phyloP scores from a whole-genome alignment of 148 eudicot species.

The Vaccinium darrowii region DNA sequence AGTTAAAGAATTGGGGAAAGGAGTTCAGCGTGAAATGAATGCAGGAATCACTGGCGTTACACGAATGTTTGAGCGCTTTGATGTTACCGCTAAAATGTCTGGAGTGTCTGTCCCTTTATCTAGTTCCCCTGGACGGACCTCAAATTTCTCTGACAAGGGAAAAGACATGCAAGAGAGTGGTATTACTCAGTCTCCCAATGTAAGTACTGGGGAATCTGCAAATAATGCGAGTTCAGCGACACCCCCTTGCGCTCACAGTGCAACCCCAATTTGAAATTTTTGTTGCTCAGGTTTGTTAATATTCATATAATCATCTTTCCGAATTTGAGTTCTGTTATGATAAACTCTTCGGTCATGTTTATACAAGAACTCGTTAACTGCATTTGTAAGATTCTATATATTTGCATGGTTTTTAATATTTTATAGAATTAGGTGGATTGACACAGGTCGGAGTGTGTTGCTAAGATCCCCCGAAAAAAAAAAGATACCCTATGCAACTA shows the following conservation, averaged over 20 bases:
- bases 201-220: slow-evolving; percentile 21
- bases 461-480: too few species aligned
- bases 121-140: slow-evolving; percentile 27
- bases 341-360: too few species aligned
- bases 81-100: slow-evolving; percentile 48
- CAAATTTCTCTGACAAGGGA: slow-evolving; percentile 39
- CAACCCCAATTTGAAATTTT: slow-evolving; percentile 24
- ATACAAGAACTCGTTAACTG: too few species aligned
- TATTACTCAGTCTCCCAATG: slow-evolving; percentile 21
- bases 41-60: slow-evolving; percentile 78
- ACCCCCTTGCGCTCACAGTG: slow-evolving; percentile 17
- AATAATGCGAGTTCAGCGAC: slow-evolving; percentile 18
- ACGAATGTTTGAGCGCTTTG: slow-evolving; percentile 67
- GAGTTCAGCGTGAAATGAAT: slow-evolving; percentile 79
- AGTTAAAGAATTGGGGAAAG: slow-evolving; percentile 74
- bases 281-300: slow-evolving; percentile 37
- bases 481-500: too few species aligned
- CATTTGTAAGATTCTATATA: too few species aligned
- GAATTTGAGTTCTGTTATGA: neutral
- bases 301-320: neutral
- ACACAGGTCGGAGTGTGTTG: too few species aligned
- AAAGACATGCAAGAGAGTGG: slow-evolving; percentile 44
- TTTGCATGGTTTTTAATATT: too few species aligned
- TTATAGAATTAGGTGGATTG: too few species aligned
- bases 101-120: slow-evolving; percentile 27